Base-by-base conservation (phyloP, 306 rosid species). In the Inga oerstediana region DNA sequence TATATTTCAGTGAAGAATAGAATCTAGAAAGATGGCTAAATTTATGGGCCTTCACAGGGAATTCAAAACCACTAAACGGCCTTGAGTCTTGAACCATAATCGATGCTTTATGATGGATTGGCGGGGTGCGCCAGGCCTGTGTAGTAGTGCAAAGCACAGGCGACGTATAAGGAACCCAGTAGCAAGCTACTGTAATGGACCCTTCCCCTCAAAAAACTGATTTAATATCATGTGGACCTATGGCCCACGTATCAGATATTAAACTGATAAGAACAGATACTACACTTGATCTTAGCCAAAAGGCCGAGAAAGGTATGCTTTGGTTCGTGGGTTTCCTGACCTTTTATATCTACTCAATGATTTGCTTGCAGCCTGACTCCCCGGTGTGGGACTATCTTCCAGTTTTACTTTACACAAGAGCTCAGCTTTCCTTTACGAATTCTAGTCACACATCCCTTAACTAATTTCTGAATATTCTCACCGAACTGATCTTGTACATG, bases 181-280 rank as follows among this genome's bases (percentile, higher is more conserved):
- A 61, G 67, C 67, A 61, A 61, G 67, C 67, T 22, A 61, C 34
- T 61, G 67, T 10, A 10, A 0, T 3, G 34, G 35, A 61, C 35
- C 67, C 67, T 61, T 16, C 2, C 67, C 67, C 34, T 61, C 0
- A 61, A 61, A 61, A 61, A 24, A 61, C 0, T 24, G 22, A 61
- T 61, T 61, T 61, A 61, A 61, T 61, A 61, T 61, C 67, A 24
- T 61, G 67, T 61, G 67, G 34, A 0, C 67, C 67, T 6, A 22
- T 61, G 34, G 67, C 34, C 67, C 35, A 61, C 67, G 32, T 61
- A 61, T 61, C 67, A 61, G 67, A 61, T 61, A 61, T 61, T 61
- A 61, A 61, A 61, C 67, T 61, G 67, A 61, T 61, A 61, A 61
- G 67, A 61, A 61, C 67, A 61, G 67, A 61, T 61, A 61, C 67